Conservation (phyloP, 1,284 basidiomycete species). For the Farysia itapuensis region DNA sequence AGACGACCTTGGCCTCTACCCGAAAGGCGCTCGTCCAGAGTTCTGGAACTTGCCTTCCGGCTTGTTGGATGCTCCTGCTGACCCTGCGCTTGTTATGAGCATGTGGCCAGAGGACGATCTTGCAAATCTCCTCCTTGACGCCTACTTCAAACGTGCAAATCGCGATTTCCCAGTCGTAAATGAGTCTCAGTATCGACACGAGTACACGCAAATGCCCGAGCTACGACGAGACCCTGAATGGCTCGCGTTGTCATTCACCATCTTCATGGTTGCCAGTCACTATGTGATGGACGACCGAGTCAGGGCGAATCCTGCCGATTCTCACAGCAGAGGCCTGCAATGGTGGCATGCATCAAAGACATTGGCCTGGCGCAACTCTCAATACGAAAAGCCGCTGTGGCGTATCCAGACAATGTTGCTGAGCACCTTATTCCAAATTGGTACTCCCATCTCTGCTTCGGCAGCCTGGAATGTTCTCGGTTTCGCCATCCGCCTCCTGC, state of each 20-base stretch:
- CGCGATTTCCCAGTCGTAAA: constrained; percentile 44
- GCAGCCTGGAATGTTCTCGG: constrained; percentile 39
- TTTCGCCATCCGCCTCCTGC: constrained; percentile 33
- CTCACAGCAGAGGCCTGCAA: constrained; percentile 22
- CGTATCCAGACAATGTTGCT: constrained; percentile 22
- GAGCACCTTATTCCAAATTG: constrained; percentile 22
- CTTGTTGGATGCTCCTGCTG: constrained; percentile 13
- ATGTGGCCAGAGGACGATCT: constrained; percentile 44
- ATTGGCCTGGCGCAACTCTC: constrained; percentile 6
- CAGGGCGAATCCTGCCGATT: constrained; percentile 7
- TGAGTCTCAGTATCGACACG: constrained; percentile 34
- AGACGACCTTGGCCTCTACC: constrained; percentile 12
- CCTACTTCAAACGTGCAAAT: constrained; percentile 42
- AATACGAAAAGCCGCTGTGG: constrained; percentile 9
- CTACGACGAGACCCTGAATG: constrained; percentile 34
- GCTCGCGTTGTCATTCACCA: constrained; percentile 21
- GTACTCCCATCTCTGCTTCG: constrained; percentile 26
- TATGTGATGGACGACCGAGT: constrained; percentile 28
- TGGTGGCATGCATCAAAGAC: constrained; percentile 28
- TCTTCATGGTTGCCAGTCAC: constrained; percentile 42
- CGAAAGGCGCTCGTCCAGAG: constrained; percentile 18
- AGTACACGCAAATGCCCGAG: constrained; percentile 17
- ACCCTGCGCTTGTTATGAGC: not conserved
- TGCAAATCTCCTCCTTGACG: constrained; percentile 29
- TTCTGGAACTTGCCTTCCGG: constrained; percentile 31